Percentiles rank a stretch among this genome's conserved stretches.
phyloP scores from a whole-genome alignment of 2,329 filamentous ascomycete genomes.

The Ciborinia camelliae region DNA sequence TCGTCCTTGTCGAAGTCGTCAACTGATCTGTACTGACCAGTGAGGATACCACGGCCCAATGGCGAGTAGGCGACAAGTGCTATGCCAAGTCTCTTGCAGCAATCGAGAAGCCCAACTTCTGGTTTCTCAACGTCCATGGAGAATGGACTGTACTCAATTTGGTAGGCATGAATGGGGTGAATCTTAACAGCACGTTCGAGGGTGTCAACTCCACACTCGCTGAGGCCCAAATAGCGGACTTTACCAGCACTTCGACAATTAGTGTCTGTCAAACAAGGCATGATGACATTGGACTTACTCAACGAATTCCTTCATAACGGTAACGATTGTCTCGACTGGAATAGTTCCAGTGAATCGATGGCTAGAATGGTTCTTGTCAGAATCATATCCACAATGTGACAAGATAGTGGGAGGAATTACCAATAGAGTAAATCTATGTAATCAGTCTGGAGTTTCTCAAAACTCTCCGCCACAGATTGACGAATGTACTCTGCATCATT shows the following conservation, averaged over 20 bases:
- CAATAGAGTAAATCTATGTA: constrained; percentile 22
- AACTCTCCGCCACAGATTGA: constrained; percentile 19
- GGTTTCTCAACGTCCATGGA: constrained; percentile 54
- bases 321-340: constrained; percentile 43
- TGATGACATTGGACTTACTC: neutral
- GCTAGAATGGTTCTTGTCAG: neutral
- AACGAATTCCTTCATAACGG: constrained; percentile 28
- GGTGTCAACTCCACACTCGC: constrained; percentile 47
- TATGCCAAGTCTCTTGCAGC: constrained; percentile 52
- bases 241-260: constrained; percentile 48
- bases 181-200: constrained; percentile 50
- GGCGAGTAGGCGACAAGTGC: constrained; percentile 38
- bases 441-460: constrained; percentile 18
- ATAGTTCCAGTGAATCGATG: constrained; percentile 40
- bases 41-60: constrained; percentile 48
- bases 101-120: constrained; percentile 46
- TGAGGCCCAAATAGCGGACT: constrained; percentile 55
- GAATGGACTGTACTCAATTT: constrained; percentile 53
- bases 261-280: constrained; percentile 29
- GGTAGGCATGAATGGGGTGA: constrained; percentile 47
- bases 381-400: no score
- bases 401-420: neutral
- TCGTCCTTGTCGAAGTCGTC: constrained; percentile 22
- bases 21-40: constrained; percentile 37
- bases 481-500: constrained; percentile 21